phyloP scores from a whole-genome alignment of 1,284 basidiomycete species.

The Microstroma glucosiphilum region DNA sequence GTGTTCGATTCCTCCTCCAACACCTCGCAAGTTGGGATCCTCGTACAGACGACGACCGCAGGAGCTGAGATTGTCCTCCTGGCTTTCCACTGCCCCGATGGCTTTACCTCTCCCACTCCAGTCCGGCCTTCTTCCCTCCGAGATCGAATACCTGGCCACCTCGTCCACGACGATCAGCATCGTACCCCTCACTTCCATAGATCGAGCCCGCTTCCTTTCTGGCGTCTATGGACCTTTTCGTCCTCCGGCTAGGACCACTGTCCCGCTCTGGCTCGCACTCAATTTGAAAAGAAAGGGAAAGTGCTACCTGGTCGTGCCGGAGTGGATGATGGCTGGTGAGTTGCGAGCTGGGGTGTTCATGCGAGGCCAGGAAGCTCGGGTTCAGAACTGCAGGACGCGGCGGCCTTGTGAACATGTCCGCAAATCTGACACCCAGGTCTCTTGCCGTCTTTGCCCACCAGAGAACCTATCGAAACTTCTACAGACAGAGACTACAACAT shows the following conservation, averaged over 20 bases:
- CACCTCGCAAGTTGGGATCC: too few species aligned
- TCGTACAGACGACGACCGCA: too few species aligned
- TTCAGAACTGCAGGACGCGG: too few species aligned
- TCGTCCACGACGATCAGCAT: slow-evolving; percentile 30
- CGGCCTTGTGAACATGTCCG: too few species aligned
- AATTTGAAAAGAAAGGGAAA: slow-evolving; percentile 90
- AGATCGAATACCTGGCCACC: slow-evolving; percentile 28
- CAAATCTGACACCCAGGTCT: slow-evolving; percentile 1
- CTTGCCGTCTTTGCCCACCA: slow-evolving; percentile 41
- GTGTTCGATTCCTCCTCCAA: too few species aligned
- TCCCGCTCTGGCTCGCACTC: slow-evolving; percentile 91
- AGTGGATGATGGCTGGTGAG: slow-evolving; percentile 80
- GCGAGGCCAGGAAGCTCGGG: too few species aligned
- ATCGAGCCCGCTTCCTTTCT: slow-evolving; percentile 40
- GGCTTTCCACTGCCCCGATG: slow-evolving; percentile 7
- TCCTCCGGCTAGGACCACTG: slow-evolving; percentile 71
- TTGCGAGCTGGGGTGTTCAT: slow-evolving; percentile 13
- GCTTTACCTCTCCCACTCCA: slow-evolving; percentile 14
- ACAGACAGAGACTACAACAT: slow-evolving; percentile 38
- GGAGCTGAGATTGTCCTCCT: background rate
- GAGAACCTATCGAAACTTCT: slow-evolving; percentile 67
- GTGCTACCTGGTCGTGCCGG: slow-evolving; percentile 80
- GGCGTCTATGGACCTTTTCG: slow-evolving; percentile 74
- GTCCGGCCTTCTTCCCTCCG: slow-evolving; percentile 18
- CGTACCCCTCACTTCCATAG: slow-evolving; percentile 39